Evolutionary conservation across 2,329 filamentous ascomycete species (phyloP), one percentile per base, ranked within the genome.

Genomic region (Neoscytalidium dimidiatum): DNA sequence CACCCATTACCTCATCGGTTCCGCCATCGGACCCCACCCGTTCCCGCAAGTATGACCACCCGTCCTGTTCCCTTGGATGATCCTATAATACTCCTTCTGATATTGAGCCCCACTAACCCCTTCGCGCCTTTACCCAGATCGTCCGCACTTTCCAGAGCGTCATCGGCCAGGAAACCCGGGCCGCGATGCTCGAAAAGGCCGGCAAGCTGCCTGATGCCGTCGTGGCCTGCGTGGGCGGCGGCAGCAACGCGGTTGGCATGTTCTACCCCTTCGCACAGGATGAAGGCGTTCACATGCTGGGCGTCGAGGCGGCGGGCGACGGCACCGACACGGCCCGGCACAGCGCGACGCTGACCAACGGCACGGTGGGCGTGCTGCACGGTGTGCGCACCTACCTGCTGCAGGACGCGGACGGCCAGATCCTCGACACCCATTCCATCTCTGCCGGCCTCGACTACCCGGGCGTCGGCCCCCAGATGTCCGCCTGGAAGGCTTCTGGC

Each of bases 1-100:
- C 19, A 98, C 95, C 0, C 95, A 99, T 84, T 99, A 98, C 83
- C 95, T 98, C 72, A 96, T 99, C 72, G 95, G 95, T 64, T 97
- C 93, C 17, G 95, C 95, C 49, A 99, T 99, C 71, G 95, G 95
- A 0, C 95, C 95, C 53, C 95, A 99, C 77, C 95, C 95, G 11
- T 98, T 97, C 89, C 95, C 95, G 9, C 1, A 41, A 17, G 38
- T 41, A 41, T 14, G 38, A 7, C 3, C 33, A 7, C 8, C 33
- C 33, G 8, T 9, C 33, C n/a, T n/a, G n/a, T n/a, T n/a, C n/a
- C n/a, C n/a, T n/a, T n/a, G n/a, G n/a, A n/a, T n/a, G n/a, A n/a
- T 17, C 38, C 4, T 17, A 41, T 14, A 41, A 41, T 41, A 17
- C 38, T 41, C 38, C 14, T 41, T 35, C 33, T 35, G 8, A 35